Evolutionary conservation across 495 filamentous ascomycete genomes (phyloP), one percentile per base, ranked within the genome.

Genomic region (Xylaria acuta): DNA sequence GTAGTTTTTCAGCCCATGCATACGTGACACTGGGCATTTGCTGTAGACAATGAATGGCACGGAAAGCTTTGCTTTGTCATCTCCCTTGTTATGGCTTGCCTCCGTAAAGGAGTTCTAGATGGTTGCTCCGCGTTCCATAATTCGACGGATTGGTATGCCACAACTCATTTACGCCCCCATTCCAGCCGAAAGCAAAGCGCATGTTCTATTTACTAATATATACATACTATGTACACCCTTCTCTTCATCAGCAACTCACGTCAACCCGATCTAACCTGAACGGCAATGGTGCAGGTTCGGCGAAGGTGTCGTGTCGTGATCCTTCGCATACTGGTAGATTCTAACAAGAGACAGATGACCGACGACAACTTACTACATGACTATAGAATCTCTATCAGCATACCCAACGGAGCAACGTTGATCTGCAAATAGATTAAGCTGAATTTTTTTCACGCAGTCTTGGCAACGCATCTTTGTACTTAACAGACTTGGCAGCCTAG

Each of bases 271-370:
- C 62, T 30, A 30, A 32, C 22, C 63, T n/a, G n/a, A 65, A n/a
- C 11, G 18, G 40, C n/a, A 27, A 22, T 49, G 25, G 41, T 38
- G 9, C 18, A n/a, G 51, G 22, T 32, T 30, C 4, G 25, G 22
- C 41, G n/a, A 64, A 64, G 62, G 27, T 64, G 62, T 64, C 41
- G 27, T 64, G 62, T 64, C 41, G 41, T 43, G 43, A 64, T 64
- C 41, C n/a, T 53, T 22, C 45, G 18, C 58, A 60, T 38, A 60
- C 34, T 22, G n/a, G 32, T 16, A 38, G 5, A 67, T 30, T 30
- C 20, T 53, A 8, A 53, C 27, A 67, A 38, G 45, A 53, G 64
- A 45, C 38, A 47, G 22, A 51, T 38, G 45, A 38, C 62, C 27
- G 41, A 65, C n/a, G n/a, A 27, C 22, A 30, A 20, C 22, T 22